Conservation (phyloP, 1,284 basidiomycete species). For the Caloboletus firmus region DNA sequence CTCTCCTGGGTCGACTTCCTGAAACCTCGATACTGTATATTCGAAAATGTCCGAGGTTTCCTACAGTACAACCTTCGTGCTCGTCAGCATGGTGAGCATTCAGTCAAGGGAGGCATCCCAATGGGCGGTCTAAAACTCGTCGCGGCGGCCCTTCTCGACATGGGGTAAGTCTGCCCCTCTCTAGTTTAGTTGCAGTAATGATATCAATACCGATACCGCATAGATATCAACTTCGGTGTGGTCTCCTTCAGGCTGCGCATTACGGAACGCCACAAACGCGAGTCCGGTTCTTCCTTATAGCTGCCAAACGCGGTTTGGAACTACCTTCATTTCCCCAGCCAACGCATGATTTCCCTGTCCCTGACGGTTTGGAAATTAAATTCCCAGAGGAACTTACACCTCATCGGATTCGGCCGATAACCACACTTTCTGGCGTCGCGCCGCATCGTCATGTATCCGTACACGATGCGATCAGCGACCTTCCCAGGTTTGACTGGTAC, state of each 20-base stretch:
- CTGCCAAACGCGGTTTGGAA: constrained; percentile 49
- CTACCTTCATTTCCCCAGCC: constrained; percentile 69
- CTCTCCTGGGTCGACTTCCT: constrained; percentile 66
- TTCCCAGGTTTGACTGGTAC: constrained; percentile 70
- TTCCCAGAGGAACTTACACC: constrained; percentile 43
- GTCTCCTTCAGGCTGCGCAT: constrained; percentile 65
- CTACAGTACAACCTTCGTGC: constrained; percentile 54
- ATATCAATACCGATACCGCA: background rate
- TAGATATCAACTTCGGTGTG: constrained; percentile 69
- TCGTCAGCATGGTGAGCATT: constrained; percentile 46
- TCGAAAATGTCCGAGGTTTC: constrained; percentile 77
- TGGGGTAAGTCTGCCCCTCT: constrained; percentile 48
- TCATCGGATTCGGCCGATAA: constrained; percentile 51
- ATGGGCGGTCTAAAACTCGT: constrained; percentile 70
- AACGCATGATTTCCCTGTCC: constrained; percentile 58
- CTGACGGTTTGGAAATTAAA: constrained; percentile 48
- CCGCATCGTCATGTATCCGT: constrained; percentile 56
- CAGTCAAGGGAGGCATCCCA: constrained; percentile 57
- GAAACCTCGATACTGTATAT: constrained; percentile 57
- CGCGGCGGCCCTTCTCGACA: constrained; percentile 53
- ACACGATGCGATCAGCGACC: constrained; percentile 66
- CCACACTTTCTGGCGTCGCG: constrained; percentile 46
- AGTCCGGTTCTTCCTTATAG: constrained; percentile 69
- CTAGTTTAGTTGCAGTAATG: background rate
- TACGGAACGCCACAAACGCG: constrained; percentile 73